Conservation (phyloP, 129 eudicot species). For the Lactuca sativa region DNA sequence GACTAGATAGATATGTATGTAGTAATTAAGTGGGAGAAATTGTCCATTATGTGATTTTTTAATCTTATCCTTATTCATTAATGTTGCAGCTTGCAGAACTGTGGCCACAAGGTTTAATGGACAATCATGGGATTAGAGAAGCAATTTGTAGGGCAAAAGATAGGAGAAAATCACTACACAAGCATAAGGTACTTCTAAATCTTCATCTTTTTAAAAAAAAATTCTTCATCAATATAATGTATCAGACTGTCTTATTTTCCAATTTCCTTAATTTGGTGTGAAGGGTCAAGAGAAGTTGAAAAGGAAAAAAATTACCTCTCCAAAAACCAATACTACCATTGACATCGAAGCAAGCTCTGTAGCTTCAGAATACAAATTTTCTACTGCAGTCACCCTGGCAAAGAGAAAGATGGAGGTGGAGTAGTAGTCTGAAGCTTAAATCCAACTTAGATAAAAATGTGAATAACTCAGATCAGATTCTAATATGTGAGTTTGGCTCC, state of each 20-base stretch:
- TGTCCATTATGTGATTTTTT: no score
- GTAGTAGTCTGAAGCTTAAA: no score
- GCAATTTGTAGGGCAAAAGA: constrained; percentile 84
- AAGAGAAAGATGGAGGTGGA: no score
- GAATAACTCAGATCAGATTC: no score
- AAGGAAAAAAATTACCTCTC: constrained; percentile 41
- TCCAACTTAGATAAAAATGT: no score
- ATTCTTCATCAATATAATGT: background rate
- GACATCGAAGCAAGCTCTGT: constrained; percentile 35
- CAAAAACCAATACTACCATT: constrained; percentile 13
- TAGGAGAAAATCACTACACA: constrained; percentile 48
- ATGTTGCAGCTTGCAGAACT: constrained; percentile 72
- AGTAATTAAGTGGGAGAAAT: no score
- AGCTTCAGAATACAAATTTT: background rate
- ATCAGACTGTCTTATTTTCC: background rate
- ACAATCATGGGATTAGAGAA: constrained; percentile 82
- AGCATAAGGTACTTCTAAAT: constrained; percentile 48
- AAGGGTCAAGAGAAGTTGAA: constrained; percentile 52
- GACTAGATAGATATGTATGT: no score
- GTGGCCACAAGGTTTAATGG: constrained; percentile 93
- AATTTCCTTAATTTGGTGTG: background rate
- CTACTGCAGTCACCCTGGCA: no score
- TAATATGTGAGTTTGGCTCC: no score
- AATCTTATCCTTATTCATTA: no score
- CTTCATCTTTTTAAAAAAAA: no score